Percentiles rank a stretch among this genome's conserved stretches.
phyloP scores from a whole-genome alignment of 805 yeast species.

The Candida broadrunensis region DNA sequence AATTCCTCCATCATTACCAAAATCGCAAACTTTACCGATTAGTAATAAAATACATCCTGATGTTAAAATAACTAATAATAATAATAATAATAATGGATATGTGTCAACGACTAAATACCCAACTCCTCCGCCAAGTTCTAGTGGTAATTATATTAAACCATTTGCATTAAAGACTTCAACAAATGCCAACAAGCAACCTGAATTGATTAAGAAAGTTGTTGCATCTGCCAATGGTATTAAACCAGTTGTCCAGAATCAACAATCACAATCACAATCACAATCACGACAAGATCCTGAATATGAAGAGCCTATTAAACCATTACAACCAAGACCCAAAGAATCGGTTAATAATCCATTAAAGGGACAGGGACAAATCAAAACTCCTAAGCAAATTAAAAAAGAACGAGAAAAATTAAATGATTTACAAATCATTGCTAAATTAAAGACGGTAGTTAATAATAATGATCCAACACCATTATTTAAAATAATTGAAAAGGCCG shows the following conservation, averaged over 20 bases:
- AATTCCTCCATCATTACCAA: conserved; percentile 29
- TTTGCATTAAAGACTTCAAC: conserved; percentile 3
- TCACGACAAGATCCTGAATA: conserved; percentile 10
- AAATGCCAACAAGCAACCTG: neutral
- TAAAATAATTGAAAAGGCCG: conserved; percentile 78
- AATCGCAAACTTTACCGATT: conserved; percentile 9
- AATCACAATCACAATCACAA: conserved; percentile 18
- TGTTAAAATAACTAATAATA: conserved; percentile 26
- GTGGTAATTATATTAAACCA: conserved; percentile 7
- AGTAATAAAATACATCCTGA: conserved; percentile 24
- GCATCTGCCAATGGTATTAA: conserved; percentile 12
- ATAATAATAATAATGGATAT: conserved; percentile 8
- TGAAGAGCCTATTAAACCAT: conserved; percentile 20
- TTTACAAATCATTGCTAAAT: conserved; percentile 76
- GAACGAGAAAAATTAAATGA: conserved; percentile 64
- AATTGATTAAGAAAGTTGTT: neutral
- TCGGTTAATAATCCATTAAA: neutral
- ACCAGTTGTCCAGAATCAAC: conserved; percentile 15
- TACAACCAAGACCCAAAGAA: conserved; percentile 18
- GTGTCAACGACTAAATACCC: conserved; percentile 10
- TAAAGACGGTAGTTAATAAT: conserved; percentile 77
- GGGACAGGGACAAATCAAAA: conserved; percentile 19
- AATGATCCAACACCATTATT: conserved; percentile 84
- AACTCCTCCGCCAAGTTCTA: conserved; percentile 15
- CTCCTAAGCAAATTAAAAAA: conserved; percentile 37